These are phyloP conservation scores for Phytopythium mirpurense DNA, from an alignment of 352 stramenopile species.

Conservation along the genomic window DNA sequence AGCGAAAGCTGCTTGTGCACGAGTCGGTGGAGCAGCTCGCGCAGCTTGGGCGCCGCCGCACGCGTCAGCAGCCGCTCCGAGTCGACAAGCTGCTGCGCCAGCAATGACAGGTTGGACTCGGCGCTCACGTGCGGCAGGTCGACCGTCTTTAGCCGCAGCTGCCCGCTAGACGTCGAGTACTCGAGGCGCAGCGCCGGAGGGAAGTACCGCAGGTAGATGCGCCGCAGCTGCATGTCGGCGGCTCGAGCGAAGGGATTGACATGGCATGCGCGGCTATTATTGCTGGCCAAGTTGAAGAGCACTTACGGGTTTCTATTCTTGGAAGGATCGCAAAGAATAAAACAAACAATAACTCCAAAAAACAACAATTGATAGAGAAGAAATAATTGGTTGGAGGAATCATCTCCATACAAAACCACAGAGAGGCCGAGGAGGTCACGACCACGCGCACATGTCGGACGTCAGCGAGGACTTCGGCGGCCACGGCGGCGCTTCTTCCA, in stretches of 20 bases:
- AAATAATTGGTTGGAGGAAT: no score
- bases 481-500: neutral
- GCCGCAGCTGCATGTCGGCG: constrained; percentile 55
- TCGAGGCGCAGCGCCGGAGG: constrained; percentile 61
- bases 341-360: no score
- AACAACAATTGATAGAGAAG: no score
- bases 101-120: constrained; percentile 57
- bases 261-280: no score
- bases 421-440: no score
- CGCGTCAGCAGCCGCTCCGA: constrained; percentile 57
- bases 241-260: neutral
- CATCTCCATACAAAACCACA: no score
- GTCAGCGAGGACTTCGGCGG: neutral
- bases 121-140: constrained; percentile 61
- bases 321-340: no score
- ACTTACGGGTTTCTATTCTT: no score
- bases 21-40: constrained; percentile 57
- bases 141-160: constrained; percentile 46
- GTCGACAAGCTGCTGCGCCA: constrained; percentile 46
- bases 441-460: neutral
- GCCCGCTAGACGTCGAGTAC: constrained; percentile 43
- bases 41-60: constrained; percentile 32
- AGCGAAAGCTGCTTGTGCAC: constrained; percentile 59
- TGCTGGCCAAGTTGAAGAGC: no score
- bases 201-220: constrained; percentile 72